Conservation (phyloP, 1,284 basidiomycete species). For the Schizophyllum commune region DNA sequence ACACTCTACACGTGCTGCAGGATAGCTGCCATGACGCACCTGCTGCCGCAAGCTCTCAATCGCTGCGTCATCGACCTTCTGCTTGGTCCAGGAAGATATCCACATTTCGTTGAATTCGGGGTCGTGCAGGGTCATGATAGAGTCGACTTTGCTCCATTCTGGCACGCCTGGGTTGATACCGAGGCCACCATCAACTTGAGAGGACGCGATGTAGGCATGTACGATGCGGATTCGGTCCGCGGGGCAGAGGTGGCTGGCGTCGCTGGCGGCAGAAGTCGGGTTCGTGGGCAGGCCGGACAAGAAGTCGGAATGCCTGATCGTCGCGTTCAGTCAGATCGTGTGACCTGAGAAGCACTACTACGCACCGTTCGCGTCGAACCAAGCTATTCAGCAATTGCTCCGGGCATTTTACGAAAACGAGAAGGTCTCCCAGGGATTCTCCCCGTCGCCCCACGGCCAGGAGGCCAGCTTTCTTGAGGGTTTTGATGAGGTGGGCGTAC, state of each 20-base stretch:
- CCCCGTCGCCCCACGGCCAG: constrained; percentile 68
- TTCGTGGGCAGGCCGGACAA: constrained; percentile 54
- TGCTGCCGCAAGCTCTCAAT: constrained; percentile 56
- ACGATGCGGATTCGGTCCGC: constrained; percentile 79
- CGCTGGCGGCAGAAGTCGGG: constrained; percentile 31
- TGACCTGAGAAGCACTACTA: constrained; percentile 13
- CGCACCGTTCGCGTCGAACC: constrained; percentile 71
- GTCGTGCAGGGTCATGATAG: constrained; percentile 80
- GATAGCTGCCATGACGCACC: constrained; percentile 23
- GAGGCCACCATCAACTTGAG: constrained; percentile 64
- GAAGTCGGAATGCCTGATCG: constrained; percentile 51
- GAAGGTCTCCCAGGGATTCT: constrained; percentile 66
- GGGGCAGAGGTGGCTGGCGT: constrained; percentile 43
- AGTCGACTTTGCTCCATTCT: constrained; percentile 75
- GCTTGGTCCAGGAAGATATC: constrained; percentile 58
- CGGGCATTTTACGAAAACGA: constrained; percentile 76
- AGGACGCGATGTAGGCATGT: constrained; percentile 68
- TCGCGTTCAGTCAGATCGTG: background rate
- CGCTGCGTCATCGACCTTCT: constrained; percentile 51
- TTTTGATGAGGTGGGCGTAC: constrained; percentile 56
- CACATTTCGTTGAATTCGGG: constrained; percentile 69
- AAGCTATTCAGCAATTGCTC: constrained; percentile 55
- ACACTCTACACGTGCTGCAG: background rate
- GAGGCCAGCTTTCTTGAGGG: constrained; percentile 54
- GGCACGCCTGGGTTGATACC: constrained; percentile 65